Evolutionary conservation across 352 stramenopile species (phyloP).

Genomic region (Phytophthora gonapodyides): DNA sequence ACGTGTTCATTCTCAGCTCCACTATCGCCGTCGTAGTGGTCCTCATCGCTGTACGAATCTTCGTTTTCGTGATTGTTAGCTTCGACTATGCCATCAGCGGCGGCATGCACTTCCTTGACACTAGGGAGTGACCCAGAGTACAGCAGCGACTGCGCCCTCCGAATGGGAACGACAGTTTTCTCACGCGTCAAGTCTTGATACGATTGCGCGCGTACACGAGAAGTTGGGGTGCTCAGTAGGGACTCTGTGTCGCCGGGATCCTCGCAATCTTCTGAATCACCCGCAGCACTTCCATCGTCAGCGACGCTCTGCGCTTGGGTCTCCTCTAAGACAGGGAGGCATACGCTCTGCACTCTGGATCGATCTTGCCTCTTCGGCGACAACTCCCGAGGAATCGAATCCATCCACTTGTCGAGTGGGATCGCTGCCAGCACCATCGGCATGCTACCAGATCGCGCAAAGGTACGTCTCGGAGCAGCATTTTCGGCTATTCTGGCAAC

Average conservation of each 20-base stretch:
- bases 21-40: slow-evolving; percentile 11
- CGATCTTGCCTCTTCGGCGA: slow-evolving; percentile 21
- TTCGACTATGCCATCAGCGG: background rate
- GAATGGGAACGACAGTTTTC: slow-evolving; percentile 19
- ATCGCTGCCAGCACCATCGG: slow-evolving; percentile 18
- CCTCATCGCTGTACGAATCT: slow-evolving; percentile 16
- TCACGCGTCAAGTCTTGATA: slow-evolving; percentile 21
- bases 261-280: slow-evolving; percentile 10
- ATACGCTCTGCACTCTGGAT: slow-evolving; percentile 8
- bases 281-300: slow-evolving; percentile 27
- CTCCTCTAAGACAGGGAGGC: slow-evolving; percentile 21
- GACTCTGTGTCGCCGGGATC: background rate
- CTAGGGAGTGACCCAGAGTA: slow-evolving; percentile 39
- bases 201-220: slow-evolving; percentile 30
- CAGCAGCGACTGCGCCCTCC: slow-evolving; percentile 33
- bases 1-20: slow-evolving; percentile 21
- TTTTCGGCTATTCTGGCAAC: slow-evolving; percentile 2
- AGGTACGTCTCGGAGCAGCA: background rate
- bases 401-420: slow-evolving; percentile 18
- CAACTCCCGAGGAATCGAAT: slow-evolving; percentile 21
- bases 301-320: slow-evolving; percentile 1
- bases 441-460: slow-evolving; percentile 33
- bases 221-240: background rate
- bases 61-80: slow-evolving; percentile 12
- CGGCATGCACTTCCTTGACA: slow-evolving; percentile 33